phyloP scores from a whole-genome alignment of 73 alveolate species.

The Paramecium tetraurelia region DNA sequence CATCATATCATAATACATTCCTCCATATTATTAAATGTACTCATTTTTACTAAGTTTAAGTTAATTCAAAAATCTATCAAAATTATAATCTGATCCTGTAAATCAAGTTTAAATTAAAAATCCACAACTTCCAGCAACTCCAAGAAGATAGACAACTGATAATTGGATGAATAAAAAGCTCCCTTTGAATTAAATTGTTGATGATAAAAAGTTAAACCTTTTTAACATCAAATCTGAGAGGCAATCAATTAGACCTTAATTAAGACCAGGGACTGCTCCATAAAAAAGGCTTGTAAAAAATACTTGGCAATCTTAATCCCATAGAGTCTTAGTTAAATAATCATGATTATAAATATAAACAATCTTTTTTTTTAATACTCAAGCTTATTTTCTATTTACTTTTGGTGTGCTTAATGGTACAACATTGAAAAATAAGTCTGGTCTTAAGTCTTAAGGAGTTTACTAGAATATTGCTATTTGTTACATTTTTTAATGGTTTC shows the following conservation, averaged over 20 bases:
- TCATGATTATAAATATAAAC: constrained; percentile 10
- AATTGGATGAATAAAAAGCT: not conserved
- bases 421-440: constrained; percentile 14
- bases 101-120: not conserved
- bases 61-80: not conserved
- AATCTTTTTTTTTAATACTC: not conserved
- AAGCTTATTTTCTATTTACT: not conserved
- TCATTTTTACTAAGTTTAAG: not conserved
- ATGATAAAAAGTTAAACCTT: not conserved
- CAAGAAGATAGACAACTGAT: not conserved
- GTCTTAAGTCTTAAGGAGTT: not conserved
- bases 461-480: not conserved
- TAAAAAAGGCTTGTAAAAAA: not conserved
- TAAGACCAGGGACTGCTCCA: constrained; percentile 1
- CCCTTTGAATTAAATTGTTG: not conserved
- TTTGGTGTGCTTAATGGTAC: constrained; percentile 16
- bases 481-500: not conserved
- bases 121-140: not conserved
- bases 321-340: not conserved
- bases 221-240: not conserved
- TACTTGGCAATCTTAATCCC: not conserved
- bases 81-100: not conserved
- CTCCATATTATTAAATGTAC: not conserved
- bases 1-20: not conserved
- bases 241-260: not conserved